Evolutionary conservation across 192 early-diverging fungal species (phyloP), one percentile per base, ranked within the genome.

Genomic region (Coemansia sp.): DNA sequence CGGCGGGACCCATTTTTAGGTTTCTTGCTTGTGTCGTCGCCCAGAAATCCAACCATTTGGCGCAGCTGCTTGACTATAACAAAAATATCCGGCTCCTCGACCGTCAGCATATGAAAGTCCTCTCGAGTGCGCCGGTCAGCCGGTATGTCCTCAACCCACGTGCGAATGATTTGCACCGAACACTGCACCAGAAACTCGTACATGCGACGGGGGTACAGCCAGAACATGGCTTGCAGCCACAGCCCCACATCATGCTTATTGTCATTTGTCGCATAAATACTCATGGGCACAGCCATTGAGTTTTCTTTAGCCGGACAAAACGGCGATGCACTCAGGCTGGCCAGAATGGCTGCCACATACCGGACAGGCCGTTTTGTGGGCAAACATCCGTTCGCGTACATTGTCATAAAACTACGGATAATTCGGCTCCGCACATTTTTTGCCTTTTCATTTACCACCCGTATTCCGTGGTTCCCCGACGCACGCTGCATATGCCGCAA

Each of bases 161-260:
- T 38, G 0, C 65, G 54, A 8, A 61, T 53, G 2, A 73, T 38
- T 22, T 79, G 63, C 1, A 73, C 5, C 2, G 76, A 63, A 36
- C 77, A 80, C 62, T 74, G 71, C 36, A 57, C 49, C 12, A 74
- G 28, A 60, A 74, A 80, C 19, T 65, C 64, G 17, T 74, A 71
- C 77, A 80, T 80, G 15, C 49, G 31, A 12, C 69, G 60, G 5
- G 76, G 67, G 19, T 79, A 38, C 2, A 79, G 42, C 76, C 71
- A 73, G n/a, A 70, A 67, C 76, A 79, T 73, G 1, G 76, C 76
- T n/a, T 69, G 59, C 17, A 79, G 52, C 76, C 76, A 79, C 52
- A 74, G 34, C n/a, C 64, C 55, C 4, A 79, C 71, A 14, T 79
- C 76, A 34, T 79, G 71, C 34, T 69, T 79, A 15, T 40, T 66